A percentile compares a stretch with the other conserved stretches of the same genome.
These are phyloP conservation scores for Fusarium sp. DNA, from an alignment of 2,329 filamentous ascomycete genomes.

Conservation along the genomic window DNA sequence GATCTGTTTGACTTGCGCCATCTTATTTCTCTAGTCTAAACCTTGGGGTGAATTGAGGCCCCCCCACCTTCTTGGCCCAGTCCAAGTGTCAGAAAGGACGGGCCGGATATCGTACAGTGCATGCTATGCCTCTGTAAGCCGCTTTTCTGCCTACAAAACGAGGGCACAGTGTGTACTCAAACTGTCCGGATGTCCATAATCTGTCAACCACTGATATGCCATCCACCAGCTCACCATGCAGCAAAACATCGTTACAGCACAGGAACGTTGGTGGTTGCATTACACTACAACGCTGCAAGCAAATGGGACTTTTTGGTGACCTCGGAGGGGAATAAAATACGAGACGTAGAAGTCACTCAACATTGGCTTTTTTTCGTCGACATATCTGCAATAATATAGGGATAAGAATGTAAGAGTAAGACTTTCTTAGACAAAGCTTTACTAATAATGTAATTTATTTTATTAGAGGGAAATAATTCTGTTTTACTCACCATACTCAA, in stretches of 20 bases:
- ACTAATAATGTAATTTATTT: no score
- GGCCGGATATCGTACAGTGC: conserved; percentile 38
- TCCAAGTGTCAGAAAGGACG: conserved; percentile 25
- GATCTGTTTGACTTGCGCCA: conserved; percentile 38
- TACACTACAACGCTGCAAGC: conserved; percentile 27
- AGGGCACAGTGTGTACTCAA: background rate
- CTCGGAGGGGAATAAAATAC: no score
- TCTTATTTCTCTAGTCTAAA: conserved; percentile 38
- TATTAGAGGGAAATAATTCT: no score
- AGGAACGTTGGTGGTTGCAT: conserved; percentile 35
- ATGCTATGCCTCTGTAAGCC: background rate
- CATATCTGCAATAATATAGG: no score
- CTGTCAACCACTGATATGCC: conserved; percentile 32
- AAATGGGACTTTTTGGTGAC: conserved; percentile 30
- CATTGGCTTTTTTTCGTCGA: no score
- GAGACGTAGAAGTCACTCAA: no score
- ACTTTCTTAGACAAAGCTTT: no score
- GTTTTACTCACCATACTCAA: no score
- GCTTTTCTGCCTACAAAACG: accelerated
- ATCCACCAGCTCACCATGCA: conserved; percentile 49
- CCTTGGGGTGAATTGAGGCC: conserved; percentile 37
- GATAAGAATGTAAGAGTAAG: no score
- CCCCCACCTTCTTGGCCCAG: conserved; percentile 27
- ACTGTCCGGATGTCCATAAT: conserved; percentile 31
- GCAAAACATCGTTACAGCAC: conserved; percentile 45